Percentiles rank a stretch among this genome's conserved stretches.
These are phyloP conservation scores for Hanseniaspora mollemarum DNA, from an alignment of 805 yeast genomes.

Conservation along the genomic window DNA sequence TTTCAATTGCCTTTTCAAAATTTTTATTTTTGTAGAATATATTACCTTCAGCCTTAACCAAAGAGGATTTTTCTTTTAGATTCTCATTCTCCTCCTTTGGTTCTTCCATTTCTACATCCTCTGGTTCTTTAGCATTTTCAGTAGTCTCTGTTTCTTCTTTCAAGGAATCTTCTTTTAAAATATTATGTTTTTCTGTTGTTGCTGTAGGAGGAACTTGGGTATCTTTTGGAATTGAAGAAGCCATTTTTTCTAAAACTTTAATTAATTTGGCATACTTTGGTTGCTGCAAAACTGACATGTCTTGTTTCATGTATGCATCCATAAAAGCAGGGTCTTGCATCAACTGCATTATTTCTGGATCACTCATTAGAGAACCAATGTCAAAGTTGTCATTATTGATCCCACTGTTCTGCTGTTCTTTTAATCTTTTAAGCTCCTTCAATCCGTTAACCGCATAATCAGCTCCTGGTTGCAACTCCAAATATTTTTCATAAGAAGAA, in stretches of 20 bases:
- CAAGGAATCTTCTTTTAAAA: conserved; percentile 22
- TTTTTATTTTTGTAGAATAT: conserved; percentile 70
- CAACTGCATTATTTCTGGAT: conserved; percentile 79
- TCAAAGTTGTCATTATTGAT: conserved; percentile 67
- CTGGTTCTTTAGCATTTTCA: neutral
- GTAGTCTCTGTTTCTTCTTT: conserved; percentile 19
- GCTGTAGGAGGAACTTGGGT: conserved; percentile 16
- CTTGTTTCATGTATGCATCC: conserved; percentile 28
- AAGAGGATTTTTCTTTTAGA: conserved; percentile 46
- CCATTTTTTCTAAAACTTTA: neutral
- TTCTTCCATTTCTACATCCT: conserved; percentile 15
- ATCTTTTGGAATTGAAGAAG: conserved; percentile 26
- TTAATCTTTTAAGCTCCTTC: conserved; percentile 53
- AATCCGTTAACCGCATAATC: conserved; percentile 81
- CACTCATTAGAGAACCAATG: conserved; percentile 45
- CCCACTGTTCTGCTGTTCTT: conserved; percentile 37
- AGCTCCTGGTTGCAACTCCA: conserved; percentile 68
- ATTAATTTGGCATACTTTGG: conserved; percentile 10
- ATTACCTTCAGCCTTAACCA: conserved; percentile 76
- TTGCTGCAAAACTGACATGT: neutral
- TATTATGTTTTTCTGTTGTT: conserved; percentile 24
- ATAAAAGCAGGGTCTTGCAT: conserved; percentile 83
- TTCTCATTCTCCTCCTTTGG: conserved; percentile 23
- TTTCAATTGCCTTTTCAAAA: conserved; percentile 84
- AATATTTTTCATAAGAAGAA: conserved; percentile 59